Conservation (phyloP, 306 rosid genomes). For the Senna tora region DNA sequence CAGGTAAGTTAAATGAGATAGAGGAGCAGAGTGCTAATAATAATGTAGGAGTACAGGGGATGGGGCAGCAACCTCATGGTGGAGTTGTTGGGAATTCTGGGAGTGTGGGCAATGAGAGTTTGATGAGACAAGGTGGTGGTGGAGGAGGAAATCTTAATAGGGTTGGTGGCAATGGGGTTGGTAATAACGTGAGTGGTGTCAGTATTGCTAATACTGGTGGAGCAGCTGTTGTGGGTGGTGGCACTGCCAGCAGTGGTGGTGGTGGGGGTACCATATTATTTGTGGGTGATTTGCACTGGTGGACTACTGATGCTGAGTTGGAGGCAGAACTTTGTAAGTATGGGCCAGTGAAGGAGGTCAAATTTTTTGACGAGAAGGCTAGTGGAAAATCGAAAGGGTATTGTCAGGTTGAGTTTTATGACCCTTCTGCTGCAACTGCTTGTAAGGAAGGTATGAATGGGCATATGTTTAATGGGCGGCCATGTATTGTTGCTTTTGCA, state of each 20-base stretch:
- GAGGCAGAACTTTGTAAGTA: slow-evolving; percentile 83
- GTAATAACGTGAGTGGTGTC: slow-evolving; percentile 46
- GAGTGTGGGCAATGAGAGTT: slow-evolving; percentile 51
- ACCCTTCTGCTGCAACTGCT: slow-evolving; percentile 62
- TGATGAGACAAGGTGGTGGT: slow-evolving; percentile 65
- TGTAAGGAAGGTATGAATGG: slow-evolving; percentile 98
- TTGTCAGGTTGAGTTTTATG: slow-evolving; percentile 94
- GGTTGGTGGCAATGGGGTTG: slow-evolving; percentile 53
- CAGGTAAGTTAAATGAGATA: slow-evolving; percentile 58
- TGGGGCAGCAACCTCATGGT: slow-evolving; percentile 54
- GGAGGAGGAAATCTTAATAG: slow-evolving; percentile 50
- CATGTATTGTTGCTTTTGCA: slow-evolving; percentile 85
- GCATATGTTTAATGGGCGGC: slow-evolving; percentile 79
- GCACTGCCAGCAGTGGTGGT: slow-evolving; percentile 42
- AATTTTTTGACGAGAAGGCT: slow-evolving; percentile 93
- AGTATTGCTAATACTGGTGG: slow-evolving; percentile 40
- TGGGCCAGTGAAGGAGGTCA: slow-evolving; percentile 90
- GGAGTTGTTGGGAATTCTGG: slow-evolving; percentile 51
- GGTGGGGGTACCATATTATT: slow-evolving; percentile 73
- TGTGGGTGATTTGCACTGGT: slow-evolving; percentile 99
- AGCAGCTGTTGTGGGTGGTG: slow-evolving; percentile 36
- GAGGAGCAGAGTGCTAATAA: slow-evolving; percentile 63
- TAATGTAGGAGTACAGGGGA: slow-evolving; percentile 51
- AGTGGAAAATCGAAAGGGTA: slow-evolving; percentile 98
- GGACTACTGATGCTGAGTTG: slow-evolving; percentile 96